Base-by-base conservation (phyloP, 768 basidiomycete species). In the Gymnopilus junonius region DNA sequence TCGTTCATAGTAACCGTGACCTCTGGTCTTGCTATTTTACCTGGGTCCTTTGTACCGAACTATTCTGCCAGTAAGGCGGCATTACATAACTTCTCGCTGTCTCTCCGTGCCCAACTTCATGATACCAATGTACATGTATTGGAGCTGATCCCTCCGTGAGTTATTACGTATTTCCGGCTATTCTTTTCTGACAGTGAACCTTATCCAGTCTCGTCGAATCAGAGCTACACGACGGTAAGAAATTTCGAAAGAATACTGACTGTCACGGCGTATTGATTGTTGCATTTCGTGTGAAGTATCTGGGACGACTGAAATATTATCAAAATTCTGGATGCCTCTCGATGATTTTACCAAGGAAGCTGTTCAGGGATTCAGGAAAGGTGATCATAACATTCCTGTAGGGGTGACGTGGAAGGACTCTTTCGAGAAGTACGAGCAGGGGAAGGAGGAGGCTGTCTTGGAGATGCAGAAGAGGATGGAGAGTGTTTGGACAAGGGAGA, bases 51-150 rank as follows among this genome's bases (percentile, higher is more conserved):
- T 32, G 73, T 86, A 0, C 71, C 80, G 1, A 82, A 83, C 55
- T 88, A 89, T 66, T 83, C 77, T 32, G 86, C 87, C 0, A 80
- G 82, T 3, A 88, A 88, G 69, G 85, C 86, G 5, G 86, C 85
- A 1, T 67, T 88, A 34, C 84, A 83, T 65, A 86, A 82, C 59
- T 80, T 86, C 64, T 76, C 77, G 20, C 71, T 81, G 10, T 83
- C 84, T 3, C 76, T 88, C 15, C 76, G 79, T 53, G 70, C 69
- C 0, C 83, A 86, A 67, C 75, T 88, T 10, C 67, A 77, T 40
- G 78, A 76, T 20, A 85, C 83, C 17, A 81, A 83, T 25, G 77
- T 89, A 15, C 76, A 83, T 48, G 82, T 88, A 6, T 72, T 85
- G 21, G 87, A 88, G 67, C 79, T 88, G 23, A 73, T 85, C 3